These are phyloP conservation scores for Leucosporidium creatinivorum DNA, from an alignment of 768 basidiomycete species.

Conservation along the genomic window DNA sequence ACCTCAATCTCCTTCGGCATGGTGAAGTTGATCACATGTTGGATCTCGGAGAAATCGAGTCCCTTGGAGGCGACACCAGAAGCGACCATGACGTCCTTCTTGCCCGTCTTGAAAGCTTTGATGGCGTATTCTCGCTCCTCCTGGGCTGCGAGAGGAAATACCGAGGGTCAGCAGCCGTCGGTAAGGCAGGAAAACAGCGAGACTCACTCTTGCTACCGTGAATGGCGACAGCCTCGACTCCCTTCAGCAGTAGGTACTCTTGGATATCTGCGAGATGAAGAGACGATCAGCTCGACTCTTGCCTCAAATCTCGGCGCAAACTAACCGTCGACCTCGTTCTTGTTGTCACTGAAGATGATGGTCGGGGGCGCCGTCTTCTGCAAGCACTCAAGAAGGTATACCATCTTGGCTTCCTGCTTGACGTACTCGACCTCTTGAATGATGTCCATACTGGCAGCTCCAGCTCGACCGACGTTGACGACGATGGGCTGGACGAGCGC, in stretches of 20 bases:
- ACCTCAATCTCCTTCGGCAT: conserved; percentile 98
- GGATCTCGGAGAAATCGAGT: conserved; percentile 96
- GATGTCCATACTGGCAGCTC: conserved; percentile 94
- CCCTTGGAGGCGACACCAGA: conserved; percentile 97
- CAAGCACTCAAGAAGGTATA: conserved; percentile 91
- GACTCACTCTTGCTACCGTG: conserved; percentile 89
- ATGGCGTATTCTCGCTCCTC: conserved; percentile 99
- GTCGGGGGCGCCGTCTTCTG: conserved; percentile 98
- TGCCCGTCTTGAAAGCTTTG: conserved; percentile 92
- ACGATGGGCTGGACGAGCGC: conserved; percentile 90
- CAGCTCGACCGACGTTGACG: conserved; percentile 95
- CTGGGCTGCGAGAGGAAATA: conserved; percentile 55
- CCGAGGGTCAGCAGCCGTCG: not conserved
- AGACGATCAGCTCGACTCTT: not conserved
- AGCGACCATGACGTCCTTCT: conserved; percentile 99
- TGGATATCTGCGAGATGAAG: conserved; percentile 69
- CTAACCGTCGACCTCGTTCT: conserved; percentile 98
- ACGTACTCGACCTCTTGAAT: conserved; percentile 94
- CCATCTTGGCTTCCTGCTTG: conserved; percentile 99
- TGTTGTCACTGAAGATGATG: conserved; percentile 96
- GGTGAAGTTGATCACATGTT: conserved; percentile 96
- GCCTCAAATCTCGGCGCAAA: not conserved
- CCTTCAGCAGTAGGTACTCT: conserved; percentile 91
- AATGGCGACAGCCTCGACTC: conserved; percentile 96
- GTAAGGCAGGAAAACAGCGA: not conserved